Base-by-base conservation (phyloP, 805 yeast species). In the Metschnikowia kunwiensis region DNA sequence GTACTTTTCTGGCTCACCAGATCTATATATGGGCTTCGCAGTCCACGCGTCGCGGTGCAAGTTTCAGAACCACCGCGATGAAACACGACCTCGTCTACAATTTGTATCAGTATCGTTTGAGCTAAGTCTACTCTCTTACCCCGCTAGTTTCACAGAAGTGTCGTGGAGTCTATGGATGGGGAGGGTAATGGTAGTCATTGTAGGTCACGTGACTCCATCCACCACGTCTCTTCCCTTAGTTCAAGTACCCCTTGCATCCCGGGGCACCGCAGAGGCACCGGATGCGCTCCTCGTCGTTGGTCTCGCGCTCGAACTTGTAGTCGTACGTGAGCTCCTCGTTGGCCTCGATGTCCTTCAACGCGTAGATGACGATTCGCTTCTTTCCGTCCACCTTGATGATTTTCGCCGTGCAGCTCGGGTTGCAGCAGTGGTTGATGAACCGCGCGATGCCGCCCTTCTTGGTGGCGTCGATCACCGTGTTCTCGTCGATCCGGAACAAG, bases 401-500 rank as follows among this genome's bases (percentile, higher is more conserved):
- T 55, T 89, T 91, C 1, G 98, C 97, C 0, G 95, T 88, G 63
- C 98, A 93, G 49, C 95, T 88, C 1, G 99, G 99, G 35, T 83
- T 85, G 64, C 99, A 93, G 58, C 97, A 88, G 59, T 93, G 99
- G 53, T 93, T 93, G 58, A 93, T 93, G 54, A 93, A 93, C 42
- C 98, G 71, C 0, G 98, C 97, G 52, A 89, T 89, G 3, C 97
- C 97, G 18, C 99, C 99, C 46, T 82, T 85, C 56, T 89, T 91
- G 0, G 97, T 91, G 5, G 99, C 98, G 64, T 93, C 99, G 37
- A 93, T 85, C 7, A 93, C 97, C 0, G 95, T 86, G 48, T 85
- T 85, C 54, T 88, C 96, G 55, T 93, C 97, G 28, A 93, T 81
- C 46, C 97, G 70, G 63, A 93, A 93, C 36, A 93, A 64, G 57